These are phyloP conservation scores for Mycena amicta DNA, from an alignment of 768 basidiomycete genomes.

Conservation along the genomic window DNA sequence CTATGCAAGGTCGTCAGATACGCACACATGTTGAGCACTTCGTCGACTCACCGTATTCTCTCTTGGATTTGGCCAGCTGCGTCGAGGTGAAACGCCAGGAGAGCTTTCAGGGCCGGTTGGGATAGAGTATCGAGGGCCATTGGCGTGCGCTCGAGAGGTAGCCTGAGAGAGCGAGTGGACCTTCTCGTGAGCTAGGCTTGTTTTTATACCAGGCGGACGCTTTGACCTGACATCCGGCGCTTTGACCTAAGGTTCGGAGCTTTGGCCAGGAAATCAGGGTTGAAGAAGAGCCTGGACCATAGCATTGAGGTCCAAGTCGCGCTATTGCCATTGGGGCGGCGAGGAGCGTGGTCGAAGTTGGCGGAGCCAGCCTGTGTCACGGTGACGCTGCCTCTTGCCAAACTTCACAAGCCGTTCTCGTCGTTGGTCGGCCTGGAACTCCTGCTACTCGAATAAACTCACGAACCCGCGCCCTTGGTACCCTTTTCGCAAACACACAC, in stretches of 20 bases:
- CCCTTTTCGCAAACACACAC: too few species aligned
- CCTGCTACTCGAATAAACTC: too few species aligned
- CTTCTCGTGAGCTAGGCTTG: background rate
- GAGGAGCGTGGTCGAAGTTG: too few species aligned
- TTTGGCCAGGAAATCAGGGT: background rate
- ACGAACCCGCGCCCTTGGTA: too few species aligned
- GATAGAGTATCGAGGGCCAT: constrained; percentile 5
- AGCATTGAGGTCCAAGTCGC: too few species aligned
- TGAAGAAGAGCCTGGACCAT: too few species aligned
- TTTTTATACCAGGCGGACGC: background rate
- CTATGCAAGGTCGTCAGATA: background rate
- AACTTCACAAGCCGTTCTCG: too few species aligned
- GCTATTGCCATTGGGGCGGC: too few species aligned
- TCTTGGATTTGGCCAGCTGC: constrained; percentile 5
- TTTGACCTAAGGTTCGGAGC: background rate
- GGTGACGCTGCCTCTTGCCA: too few species aligned
- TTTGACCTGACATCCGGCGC: background rate
- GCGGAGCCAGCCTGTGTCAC: too few species aligned
- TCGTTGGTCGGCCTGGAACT: too few species aligned
- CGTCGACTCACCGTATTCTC: constrained; percentile 1
- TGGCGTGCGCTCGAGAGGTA: background rate
- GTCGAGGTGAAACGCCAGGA: constrained; percentile 8
- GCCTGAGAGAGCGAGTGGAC: too few species aligned
- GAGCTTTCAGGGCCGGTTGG: constrained; percentile 3
- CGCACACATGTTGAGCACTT: background rate